Evolutionary conservation across 2,329 filamentous ascomycete genomes (phyloP).

Genomic region (Rachicladosporium sp.): DNA sequence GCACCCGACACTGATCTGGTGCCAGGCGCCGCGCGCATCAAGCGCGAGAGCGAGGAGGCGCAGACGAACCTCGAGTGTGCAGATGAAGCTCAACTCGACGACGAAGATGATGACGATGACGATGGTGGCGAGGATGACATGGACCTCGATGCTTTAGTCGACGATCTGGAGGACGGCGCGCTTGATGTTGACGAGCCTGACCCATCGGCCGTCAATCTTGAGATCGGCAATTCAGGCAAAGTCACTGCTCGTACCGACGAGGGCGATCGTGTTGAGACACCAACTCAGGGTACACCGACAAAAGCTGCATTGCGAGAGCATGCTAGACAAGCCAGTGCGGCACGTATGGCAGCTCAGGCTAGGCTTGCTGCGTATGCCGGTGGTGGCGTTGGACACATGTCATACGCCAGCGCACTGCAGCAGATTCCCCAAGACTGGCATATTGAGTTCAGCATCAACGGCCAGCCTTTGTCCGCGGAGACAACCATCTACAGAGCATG

Average conservation of each 20-base stretch:
- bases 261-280: slow-evolving; percentile 74
- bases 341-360: slow-evolving; percentile 18
- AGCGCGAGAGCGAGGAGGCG: slow-evolving; percentile 43
- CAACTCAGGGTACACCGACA: slow-evolving; percentile 46
- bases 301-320: slow-evolving; percentile 15
- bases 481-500: slow-evolving; percentile 94
- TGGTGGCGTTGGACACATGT: no score
- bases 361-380: slow-evolving; percentile 14
- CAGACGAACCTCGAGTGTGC: slow-evolving; percentile 75
- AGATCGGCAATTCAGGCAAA: slow-evolving; percentile 74
- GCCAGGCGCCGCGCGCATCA: no score
- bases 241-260: slow-evolving; percentile 88
- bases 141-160: slow-evolving; percentile 73
- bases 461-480: slow-evolving; percentile 72
- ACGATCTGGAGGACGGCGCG: slow-evolving; percentile 73
- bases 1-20: no score
- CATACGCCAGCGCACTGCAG: slow-evolving; percentile 71
- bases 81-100: slow-evolving; percentile 74
- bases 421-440: slow-evolving; percentile 86
- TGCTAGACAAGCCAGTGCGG: no score
- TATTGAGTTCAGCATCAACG: slow-evolving; percentile 84
- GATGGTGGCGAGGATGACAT: slow-evolving; percentile 40
- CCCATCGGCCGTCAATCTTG: slow-evolving; percentile 80
- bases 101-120: slow-evolving; percentile 42
- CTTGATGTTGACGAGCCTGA: slow-evolving; percentile 62